Evolutionary conservation across 2,329 filamentous ascomycete genomes (phyloP).

Genomic region (Colletotrichum lupini): DNA sequence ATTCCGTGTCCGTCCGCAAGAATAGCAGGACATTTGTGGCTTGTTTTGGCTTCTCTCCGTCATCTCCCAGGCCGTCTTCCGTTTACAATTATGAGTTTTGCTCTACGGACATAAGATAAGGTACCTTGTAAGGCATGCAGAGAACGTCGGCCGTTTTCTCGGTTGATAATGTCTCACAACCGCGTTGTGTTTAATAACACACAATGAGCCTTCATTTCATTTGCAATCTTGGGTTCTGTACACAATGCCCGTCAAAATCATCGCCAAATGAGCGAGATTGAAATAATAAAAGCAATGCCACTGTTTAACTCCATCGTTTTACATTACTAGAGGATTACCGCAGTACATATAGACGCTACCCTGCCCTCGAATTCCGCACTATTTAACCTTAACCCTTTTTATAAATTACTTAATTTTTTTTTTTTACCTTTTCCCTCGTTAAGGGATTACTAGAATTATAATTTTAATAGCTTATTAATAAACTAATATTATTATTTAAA

Average conservation of each 20-base stretch:
- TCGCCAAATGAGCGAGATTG: background rate
- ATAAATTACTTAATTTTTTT: too few relatives aligned
- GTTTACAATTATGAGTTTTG: background rate
- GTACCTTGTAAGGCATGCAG: background rate
- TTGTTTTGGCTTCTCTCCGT: constrained; percentile 14
- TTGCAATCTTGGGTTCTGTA: background rate
- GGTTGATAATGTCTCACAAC: background rate
- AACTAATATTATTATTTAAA: too few relatives aligned
- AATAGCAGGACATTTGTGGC: constrained; percentile 21
- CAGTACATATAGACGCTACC: too few relatives aligned
- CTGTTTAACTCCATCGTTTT: too few relatives aligned
- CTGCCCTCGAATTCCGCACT: too few relatives aligned
- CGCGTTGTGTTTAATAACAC: background rate
- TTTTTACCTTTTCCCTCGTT: too few relatives aligned
- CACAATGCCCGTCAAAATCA: background rate
- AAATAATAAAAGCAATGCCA: background rate
- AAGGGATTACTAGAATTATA: too few relatives aligned
- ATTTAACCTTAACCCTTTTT: too few relatives aligned
- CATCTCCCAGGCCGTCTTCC: background rate
- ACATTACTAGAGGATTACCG: too few relatives aligned
- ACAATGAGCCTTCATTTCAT: background rate
- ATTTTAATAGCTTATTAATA: too few relatives aligned
- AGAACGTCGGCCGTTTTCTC: background rate
- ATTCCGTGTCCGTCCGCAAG: background rate
- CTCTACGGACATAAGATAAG: background rate